Percentiles rank a stretch among this genome's conserved stretches.
Evolutionary conservation across 2,329 filamentous ascomycete genomes (phyloP).

Genomic region (Colletotrichum sp.): DNA sequence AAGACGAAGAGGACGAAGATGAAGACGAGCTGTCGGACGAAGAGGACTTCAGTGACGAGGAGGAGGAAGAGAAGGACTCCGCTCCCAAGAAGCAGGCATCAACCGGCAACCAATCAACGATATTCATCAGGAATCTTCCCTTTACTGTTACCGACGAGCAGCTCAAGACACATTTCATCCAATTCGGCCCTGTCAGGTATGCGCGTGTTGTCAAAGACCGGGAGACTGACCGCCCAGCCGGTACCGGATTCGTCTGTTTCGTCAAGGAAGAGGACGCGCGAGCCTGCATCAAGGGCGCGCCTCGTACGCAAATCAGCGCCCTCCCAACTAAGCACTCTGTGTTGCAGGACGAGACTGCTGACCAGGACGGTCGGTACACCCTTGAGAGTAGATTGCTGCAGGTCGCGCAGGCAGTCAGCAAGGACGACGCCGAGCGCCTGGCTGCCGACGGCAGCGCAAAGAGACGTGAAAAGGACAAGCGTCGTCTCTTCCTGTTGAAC

Average conservation of each 20-base stretch:
- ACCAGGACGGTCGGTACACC: conserved; percentile 85
- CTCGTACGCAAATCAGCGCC: conserved; percentile 57
- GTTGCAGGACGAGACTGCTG: conserved; percentile 83
- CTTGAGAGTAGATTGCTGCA: conserved; percentile 88
- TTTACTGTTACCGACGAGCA: conserved; percentile 85
- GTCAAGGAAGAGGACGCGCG: conserved; percentile 77
- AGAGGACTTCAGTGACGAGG: conserved; percentile 43
- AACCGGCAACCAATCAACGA: conserved; percentile 73
- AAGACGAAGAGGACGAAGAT: conserved; percentile 47
- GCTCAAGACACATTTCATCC: conserved; percentile 83
- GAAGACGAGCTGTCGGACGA: conserved; percentile 51
- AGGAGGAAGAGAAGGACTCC: conserved; percentile 35
- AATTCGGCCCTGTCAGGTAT: conserved; percentile 89
- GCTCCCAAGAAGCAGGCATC: conserved; percentile 39
- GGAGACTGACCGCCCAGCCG: conserved; percentile 83
- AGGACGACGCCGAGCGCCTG: conserved; percentile 77
- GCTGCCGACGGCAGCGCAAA: conserved; percentile 71
- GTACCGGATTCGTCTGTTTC: conserved; percentile 96
- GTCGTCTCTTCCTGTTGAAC: conserved; percentile 83
- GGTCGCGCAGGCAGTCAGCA: conserved; percentile 83
- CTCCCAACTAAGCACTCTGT: conserved; percentile 72
- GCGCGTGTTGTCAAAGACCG: conserved; percentile 90
- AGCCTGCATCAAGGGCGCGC: conserved; percentile 76
- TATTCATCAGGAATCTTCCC: conserved; percentile 94
- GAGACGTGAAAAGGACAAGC: conserved; percentile 82